Evolutionary conservation across 192 early-diverging fungal species (phyloP), one percentile per base, ranked within the genome.

Genomic region (Backusella mclennaniae): DNA sequence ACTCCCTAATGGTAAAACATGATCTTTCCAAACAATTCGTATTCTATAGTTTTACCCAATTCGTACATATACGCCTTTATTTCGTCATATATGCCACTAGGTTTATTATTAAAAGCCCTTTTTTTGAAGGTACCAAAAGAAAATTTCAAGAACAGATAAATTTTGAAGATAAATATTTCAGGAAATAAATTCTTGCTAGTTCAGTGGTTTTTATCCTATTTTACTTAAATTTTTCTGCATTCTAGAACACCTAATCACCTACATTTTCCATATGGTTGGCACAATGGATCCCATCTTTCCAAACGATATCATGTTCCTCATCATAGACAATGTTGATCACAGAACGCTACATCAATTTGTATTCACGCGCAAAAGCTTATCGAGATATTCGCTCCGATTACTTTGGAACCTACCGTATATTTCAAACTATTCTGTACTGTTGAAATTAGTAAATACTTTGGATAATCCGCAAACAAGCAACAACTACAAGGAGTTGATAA

Each of bases 281-380:
- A 17, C 6, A 17, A 69, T 21, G 8, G 8, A 38, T 3, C 56
- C 56, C n/a, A 11, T 14, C 4, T 38, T 69, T 11, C 68, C 68
- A 41, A 19, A 39, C 6, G 68, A 69, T 69, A 39, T 69, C 39
- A 21, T 69, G 21, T 38, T 69, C 9, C 19, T 41, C 6, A 69
- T 69, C n/a, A 69, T 69, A 39, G 12, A 69, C 68, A 23, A 69
- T 41, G 35, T 35, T n/a, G 68, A 69, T 21, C 35, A 69, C 6
- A 23, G 4, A 26, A 38, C 35, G 0, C 36, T 69, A 21, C 38
- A 14, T 36, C 35, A 69, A 39, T 38, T 69, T 12, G n/a, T 35
- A 1, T 11, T 38, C 17, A 69, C 68, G 23, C 21, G 68, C 36
- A 35, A 38, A 21, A 23, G 9, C 7, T 41, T 69, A 9, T 69